phyloP scores from a whole-genome alignment of 495 filamentous ascomycete genomes.

The Letharia lupina region DNA sequence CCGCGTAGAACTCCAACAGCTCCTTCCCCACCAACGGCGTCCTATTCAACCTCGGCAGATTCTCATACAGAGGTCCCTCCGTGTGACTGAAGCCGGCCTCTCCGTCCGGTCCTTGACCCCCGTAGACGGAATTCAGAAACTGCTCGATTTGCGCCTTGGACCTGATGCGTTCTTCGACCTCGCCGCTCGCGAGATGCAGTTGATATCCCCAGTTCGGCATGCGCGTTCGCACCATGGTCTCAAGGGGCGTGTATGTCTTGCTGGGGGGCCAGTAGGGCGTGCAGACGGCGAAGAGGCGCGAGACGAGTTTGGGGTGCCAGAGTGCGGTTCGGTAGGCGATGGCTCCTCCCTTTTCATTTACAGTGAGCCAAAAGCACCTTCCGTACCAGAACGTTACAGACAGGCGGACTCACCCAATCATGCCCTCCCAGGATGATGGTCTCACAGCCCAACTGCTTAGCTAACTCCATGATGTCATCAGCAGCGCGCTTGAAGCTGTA shows the following conservation, averaged over 20 bases:
- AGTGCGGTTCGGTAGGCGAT: constrained; percentile 56
- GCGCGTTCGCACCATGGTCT: constrained; percentile 45
- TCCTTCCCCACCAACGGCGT: constrained; percentile 52
- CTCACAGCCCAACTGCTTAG: constrained; percentile 46
- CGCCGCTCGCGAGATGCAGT: constrained; percentile 59
- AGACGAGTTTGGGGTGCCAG: constrained; percentile 63
- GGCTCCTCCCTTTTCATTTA: constrained; percentile 40
- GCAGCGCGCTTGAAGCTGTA: constrained; percentile 65
- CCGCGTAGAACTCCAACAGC: constrained; percentile 64
- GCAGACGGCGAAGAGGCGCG: constrained; percentile 67
- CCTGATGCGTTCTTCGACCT: constrained; percentile 52
- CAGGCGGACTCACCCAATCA: constrained; percentile 59
- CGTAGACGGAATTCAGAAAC: constrained; percentile 64
- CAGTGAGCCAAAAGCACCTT: neutral
- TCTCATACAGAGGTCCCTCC: constrained; percentile 49
- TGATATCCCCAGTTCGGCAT: constrained; percentile 79
- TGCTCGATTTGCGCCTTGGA: constrained; percentile 51
- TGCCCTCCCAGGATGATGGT: constrained; percentile 71
- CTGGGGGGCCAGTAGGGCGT: constrained; percentile 57
- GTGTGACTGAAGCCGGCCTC: constrained; percentile 45
- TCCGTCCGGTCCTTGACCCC: constrained; percentile 47
- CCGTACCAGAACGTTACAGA: too few relatives aligned
- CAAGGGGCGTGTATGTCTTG: constrained; percentile 40
- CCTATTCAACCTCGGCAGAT: constrained; percentile 40
- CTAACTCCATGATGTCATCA: constrained; percentile 60